These are phyloP conservation scores for Naganishia cerealis DNA, from an alignment of 1,284 basidiomycete genomes.

Conservation along the genomic window DNA sequence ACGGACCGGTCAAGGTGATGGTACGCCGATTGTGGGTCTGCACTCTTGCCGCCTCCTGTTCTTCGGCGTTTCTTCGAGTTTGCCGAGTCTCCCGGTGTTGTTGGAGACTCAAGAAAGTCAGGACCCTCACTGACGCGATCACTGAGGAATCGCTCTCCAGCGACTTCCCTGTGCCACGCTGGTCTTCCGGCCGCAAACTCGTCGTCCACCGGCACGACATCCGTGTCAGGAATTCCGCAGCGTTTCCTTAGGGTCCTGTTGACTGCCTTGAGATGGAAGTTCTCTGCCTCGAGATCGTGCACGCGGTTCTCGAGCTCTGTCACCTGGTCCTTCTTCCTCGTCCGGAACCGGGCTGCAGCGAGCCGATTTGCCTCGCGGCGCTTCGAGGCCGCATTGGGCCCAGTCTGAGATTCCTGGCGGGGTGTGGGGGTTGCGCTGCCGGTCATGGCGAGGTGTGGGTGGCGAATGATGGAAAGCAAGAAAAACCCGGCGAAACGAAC, in stretches of 20 bases:
- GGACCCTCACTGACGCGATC: slow-evolving; percentile 20
- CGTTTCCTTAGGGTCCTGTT: slow-evolving; percentile 30
- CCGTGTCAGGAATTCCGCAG: slow-evolving; percentile 4
- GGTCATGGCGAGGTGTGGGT: slow-evolving; percentile 3
- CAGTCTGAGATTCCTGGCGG: slow-evolving; percentile 1
- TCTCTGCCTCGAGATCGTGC: slow-evolving; percentile 35
- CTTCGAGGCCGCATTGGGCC: slow-evolving; percentile 32
- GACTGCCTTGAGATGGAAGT: slow-evolving; percentile 33
- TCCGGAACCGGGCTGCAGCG: slow-evolving; percentile 38
- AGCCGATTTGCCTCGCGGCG: slow-evolving; percentile 37
- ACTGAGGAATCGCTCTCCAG: slow-evolving; percentile 22
- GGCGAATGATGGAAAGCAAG: neutral
- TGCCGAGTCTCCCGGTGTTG: neutral
- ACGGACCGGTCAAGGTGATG: slow-evolving; percentile 26
- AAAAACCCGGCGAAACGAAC: neutral
- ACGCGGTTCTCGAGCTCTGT: slow-evolving; percentile 37
- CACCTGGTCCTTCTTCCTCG: slow-evolving; percentile 40
- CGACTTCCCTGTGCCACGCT: slow-evolving; percentile 30
- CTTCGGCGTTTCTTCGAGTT: slow-evolving; percentile 9
- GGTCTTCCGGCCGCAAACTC: slow-evolving; percentile 27
- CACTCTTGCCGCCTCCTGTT: neutral
- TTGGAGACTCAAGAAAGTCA: slow-evolving; percentile 4
- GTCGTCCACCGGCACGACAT: slow-evolving; percentile 18
- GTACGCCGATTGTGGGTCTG: slow-evolving; percentile 1
- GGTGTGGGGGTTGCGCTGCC: slow-evolving; percentile 10